phyloP scores from a whole-genome alignment of 208 protist species.

The Leishmania turanica region DNA sequence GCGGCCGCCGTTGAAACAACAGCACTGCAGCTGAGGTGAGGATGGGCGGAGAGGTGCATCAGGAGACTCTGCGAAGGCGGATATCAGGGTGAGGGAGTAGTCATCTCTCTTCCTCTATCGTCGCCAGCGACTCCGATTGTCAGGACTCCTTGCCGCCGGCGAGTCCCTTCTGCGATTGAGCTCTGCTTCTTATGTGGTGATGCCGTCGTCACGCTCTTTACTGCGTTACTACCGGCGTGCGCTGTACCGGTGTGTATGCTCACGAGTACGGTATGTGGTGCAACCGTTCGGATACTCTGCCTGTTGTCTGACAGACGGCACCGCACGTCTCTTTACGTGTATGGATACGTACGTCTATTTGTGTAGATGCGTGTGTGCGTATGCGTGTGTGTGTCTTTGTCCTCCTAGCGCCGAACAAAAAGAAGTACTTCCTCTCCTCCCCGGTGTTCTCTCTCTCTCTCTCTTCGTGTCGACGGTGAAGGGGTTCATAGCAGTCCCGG shows the following conservation, averaged over 20 bases:
- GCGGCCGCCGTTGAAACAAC: constrained; percentile 30
- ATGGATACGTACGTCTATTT: neutral
- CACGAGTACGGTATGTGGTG: too few relatives aligned
- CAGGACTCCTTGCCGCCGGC: neutral
- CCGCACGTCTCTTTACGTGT: neutral
- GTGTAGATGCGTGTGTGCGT: neutral
- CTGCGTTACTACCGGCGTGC: neutral
- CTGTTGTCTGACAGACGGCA: too few relatives aligned
- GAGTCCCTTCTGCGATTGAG: neutral
- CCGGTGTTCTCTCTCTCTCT: too few relatives aligned
- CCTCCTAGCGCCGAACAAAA: too few relatives aligned
- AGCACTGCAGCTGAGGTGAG: neutral
- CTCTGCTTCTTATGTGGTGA: constrained; percentile 4
- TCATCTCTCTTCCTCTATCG: neutral
- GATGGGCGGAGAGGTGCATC: neutral
- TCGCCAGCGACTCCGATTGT: too few relatives aligned
- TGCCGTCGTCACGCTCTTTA: neutral
- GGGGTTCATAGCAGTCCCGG: too few relatives aligned
- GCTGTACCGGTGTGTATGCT: neutral
- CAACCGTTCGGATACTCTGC: too few relatives aligned
- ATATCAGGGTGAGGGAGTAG: neutral
- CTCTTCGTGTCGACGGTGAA: too few relatives aligned
- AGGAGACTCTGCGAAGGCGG: neutral
- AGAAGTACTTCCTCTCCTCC: too few relatives aligned
- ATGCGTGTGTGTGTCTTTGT: neutral